These are phyloP conservation scores for Boletales sp. DNA, from an alignment of 768 basidiomycete genomes.

Conservation along the genomic window DNA sequence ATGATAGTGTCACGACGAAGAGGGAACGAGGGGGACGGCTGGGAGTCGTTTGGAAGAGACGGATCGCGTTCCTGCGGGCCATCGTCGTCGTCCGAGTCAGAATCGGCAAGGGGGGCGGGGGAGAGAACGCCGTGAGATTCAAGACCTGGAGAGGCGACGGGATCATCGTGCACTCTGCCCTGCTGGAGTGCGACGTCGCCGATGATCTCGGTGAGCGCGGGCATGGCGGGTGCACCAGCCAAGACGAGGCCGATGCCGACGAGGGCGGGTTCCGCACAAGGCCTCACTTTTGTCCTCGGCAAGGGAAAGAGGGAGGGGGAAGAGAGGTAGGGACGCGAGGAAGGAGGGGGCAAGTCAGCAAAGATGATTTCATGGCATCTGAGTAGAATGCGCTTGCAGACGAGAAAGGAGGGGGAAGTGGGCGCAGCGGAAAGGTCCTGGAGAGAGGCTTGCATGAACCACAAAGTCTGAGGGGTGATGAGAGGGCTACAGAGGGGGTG, in stretches of 20 bases:
- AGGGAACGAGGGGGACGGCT: slow-evolving; percentile 11
- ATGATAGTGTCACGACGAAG: slow-evolving; percentile 48
- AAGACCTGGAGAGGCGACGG: slow-evolving; percentile 45
- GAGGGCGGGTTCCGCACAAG: slow-evolving; percentile 68
- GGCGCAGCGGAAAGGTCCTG: slow-evolving; percentile 59
- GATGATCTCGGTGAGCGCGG: slow-evolving; percentile 63
- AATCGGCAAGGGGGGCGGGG: slow-evolving; percentile 18
- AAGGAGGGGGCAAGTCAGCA: slow-evolving; percentile 70
- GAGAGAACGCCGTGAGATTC: slow-evolving; percentile 43
- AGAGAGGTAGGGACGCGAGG: slow-evolving; percentile 63
- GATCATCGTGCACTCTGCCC: slow-evolving; percentile 71
- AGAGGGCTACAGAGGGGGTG: slow-evolving; percentile 9
- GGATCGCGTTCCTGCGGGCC: slow-evolving; percentile 33
- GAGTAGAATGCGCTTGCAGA: slow-evolving; percentile 89
- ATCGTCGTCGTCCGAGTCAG: slow-evolving; percentile 37
- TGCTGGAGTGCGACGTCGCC: slow-evolving; percentile 89
- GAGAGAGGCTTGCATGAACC: slow-evolving; percentile 98
- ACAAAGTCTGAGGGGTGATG: slow-evolving; percentile 65
- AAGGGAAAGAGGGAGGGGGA: slow-evolving; percentile 48
- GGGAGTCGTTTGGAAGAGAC: slow-evolving; percentile 5
- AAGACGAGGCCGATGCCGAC: slow-evolving; percentile 83
- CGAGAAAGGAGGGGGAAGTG: slow-evolving; percentile 75
- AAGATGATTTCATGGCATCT: slow-evolving; percentile 97
- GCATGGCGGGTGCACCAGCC: slow-evolving; percentile 76
- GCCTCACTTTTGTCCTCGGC: slow-evolving; percentile 62